Percentiles rank a stretch among this genome's conserved stretches.
Evolutionary conservation across 768 basidiomycete genomes (phyloP).

Genomic region (Leucogyrophana mollusca): DNA sequence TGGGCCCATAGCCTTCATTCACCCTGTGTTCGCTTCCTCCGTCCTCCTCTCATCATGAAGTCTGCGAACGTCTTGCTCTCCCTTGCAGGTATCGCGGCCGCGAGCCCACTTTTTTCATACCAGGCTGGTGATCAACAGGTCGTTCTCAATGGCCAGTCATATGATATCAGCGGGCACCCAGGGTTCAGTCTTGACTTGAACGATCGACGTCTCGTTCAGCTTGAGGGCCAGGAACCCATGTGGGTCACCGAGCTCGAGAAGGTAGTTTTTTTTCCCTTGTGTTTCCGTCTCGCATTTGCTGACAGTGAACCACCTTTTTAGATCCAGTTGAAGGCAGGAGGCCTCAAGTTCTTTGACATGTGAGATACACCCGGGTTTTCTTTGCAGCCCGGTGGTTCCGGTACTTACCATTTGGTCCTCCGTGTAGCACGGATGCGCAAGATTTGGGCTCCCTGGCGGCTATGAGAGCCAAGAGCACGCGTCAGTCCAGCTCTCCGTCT

Average conservation of each 20-base stretch:
- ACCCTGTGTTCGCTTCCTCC: too few species aligned
- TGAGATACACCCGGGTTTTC: constrained; percentile 34
- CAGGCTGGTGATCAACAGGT: neutral
- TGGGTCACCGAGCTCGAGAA: constrained; percentile 86
- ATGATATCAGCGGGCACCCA: neutral
- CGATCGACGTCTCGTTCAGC: constrained; percentile 65
- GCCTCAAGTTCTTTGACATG: constrained; percentile 82
- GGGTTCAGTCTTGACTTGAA: constrained; percentile 69
- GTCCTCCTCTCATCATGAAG: neutral
- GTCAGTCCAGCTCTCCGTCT: constrained; percentile 28
- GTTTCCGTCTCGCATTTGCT: neutral
- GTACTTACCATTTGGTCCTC: constrained; percentile 4
- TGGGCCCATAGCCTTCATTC: too few species aligned
- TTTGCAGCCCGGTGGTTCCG: too few species aligned
- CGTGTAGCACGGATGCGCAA: constrained; percentile 64
- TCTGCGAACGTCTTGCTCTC: neutral
- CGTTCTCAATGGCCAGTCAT: neutral
- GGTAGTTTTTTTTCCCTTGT: constrained; percentile 33
- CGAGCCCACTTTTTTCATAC: neutral
- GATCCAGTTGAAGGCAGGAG: constrained; percentile 72
- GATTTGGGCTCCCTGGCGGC: constrained; percentile 45
- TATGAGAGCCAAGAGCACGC: constrained; percentile 33
- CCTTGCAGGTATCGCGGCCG: neutral
- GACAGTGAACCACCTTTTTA: constrained; percentile 25
- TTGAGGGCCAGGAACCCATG: constrained; percentile 60